Evolutionary conservation across 805 yeast species (phyloP).

Genomic region (Ogataea pignaliae): DNA sequence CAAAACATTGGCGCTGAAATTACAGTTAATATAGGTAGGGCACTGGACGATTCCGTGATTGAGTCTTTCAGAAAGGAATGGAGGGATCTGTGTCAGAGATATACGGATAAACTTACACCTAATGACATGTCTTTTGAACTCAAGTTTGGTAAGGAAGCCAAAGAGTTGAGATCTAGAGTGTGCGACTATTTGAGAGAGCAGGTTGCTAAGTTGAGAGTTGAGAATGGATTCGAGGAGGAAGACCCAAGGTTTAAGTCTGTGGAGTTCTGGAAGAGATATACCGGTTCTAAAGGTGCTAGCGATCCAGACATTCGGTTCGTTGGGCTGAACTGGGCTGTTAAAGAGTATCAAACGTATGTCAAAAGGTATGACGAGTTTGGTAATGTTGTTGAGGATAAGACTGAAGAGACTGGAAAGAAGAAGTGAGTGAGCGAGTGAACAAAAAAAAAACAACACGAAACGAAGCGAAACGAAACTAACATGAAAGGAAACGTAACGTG

Average conservation of each 20-base stretch:
- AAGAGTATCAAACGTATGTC: slow-evolving; percentile 51
- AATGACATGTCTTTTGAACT: slow-evolving; percentile 58
- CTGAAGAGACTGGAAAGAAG: background rate
- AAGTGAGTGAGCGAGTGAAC: background rate
- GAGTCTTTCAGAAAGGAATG: slow-evolving; percentile 64
- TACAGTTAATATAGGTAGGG: slow-evolving; percentile 66
- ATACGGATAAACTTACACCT: slow-evolving; percentile 47
- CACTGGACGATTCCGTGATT: slow-evolving; percentile 57
- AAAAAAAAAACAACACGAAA: too few relatives aligned
- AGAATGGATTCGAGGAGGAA: slow-evolving; percentile 46
- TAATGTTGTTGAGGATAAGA: slow-evolving; percentile 15
- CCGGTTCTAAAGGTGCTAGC: slow-evolving; percentile 57
- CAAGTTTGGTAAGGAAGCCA: slow-evolving; percentile 60
- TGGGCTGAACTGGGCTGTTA: slow-evolving; percentile 82
- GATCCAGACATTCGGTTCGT: slow-evolving; percentile 68
- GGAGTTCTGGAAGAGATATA: slow-evolving; percentile 69
- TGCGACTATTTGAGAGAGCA: slow-evolving; percentile 65
- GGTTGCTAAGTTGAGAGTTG: slow-evolving; percentile 46
- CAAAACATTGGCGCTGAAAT: slow-evolving; percentile 63
- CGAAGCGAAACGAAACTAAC: too few relatives aligned
- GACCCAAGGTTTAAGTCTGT: slow-evolving; percentile 67
- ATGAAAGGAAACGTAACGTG: too few relatives aligned
- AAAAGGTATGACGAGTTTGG: slow-evolving; percentile 30
- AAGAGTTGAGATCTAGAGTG: slow-evolving; percentile 59
- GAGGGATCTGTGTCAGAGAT: slow-evolving; percentile 55